These are phyloP conservation scores for Quercus phellos DNA, from an alignment of 331 rosid genomes.

Conservation along the genomic window DNA sequence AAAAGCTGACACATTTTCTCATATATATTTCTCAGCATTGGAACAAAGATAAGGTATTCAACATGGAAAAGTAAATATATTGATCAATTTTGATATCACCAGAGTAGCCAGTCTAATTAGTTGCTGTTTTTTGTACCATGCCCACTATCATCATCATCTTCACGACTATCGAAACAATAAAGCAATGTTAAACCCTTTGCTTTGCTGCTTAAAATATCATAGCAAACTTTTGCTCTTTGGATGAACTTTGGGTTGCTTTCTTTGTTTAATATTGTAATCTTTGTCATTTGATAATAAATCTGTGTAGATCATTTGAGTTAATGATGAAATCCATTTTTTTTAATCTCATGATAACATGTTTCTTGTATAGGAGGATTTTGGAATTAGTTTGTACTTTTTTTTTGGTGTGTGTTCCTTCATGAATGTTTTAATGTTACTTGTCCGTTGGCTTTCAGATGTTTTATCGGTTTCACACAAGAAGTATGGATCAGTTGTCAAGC, in stretches of 20 bases:
- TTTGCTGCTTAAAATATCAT: neutral
- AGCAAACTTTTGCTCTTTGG: neutral
- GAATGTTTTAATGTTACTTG: neutral
- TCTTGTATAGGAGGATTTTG: neutral
- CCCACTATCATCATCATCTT: neutral
- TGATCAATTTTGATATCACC: neutral
- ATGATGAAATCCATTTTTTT: neutral
- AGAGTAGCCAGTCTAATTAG: neutral
- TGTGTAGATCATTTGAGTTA: neutral
- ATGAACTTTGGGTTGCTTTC: neutral
- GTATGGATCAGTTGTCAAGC: conserved; percentile 66
- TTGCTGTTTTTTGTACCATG: neutral
- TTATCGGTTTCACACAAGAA: conserved; percentile 53
- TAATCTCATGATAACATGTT: neutral
- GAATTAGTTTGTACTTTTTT: neutral
- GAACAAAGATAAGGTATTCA: neutral
- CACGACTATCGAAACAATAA: neutral
- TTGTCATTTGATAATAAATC: neutral
- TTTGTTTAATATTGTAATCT: neutral
- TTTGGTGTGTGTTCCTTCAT: neutral
- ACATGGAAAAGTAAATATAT: neutral
- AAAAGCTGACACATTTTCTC: neutral
- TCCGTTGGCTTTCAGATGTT: conserved; percentile 41
- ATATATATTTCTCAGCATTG: neutral
- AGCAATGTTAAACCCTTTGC: neutral